Base-by-base conservation (phyloP, 768 basidiomycete genomes). In the Cystobasidium onofrii region DNA sequence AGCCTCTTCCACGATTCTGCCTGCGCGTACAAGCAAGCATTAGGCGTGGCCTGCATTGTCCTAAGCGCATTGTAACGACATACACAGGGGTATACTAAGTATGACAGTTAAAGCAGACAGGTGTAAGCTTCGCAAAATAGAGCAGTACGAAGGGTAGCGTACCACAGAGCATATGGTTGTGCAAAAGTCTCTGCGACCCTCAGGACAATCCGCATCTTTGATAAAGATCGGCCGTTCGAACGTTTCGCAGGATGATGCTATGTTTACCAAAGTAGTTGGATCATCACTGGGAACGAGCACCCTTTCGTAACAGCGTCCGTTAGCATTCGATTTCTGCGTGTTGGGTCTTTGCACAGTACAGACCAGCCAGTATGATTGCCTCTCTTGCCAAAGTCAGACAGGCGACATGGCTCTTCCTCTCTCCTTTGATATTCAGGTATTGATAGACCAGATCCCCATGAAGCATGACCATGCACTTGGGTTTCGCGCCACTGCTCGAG, bases 31-130 rank as follows among this genome's bases (percentile, higher is more conserved):
- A 39, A 15, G 6, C 39, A 39, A 39, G 6, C 15, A 15, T 39
- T 15, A 39, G 15, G 39, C 39, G 39, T 6, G 15, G 39, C 39
- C 39, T 15, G 15, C 39, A 39, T 15, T 15, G 39, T 15, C 15
- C 6, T 6, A 6, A 39, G 6, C 7, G 15, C 6, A 25, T 15
- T 34, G 6, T 6, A 9, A 20, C 6, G 13, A 46, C 64, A 10
- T 41, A 66, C 64, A 34, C 64, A 12, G 33, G 33, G 6, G 64
- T 66, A 31, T 34, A 66, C 64, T 66, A n/a, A n/a, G n/a, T n/a
- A n/a, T n/a, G n/a, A n/a, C n/a, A n/a, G n/a, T n/a, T n/a, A n/a
- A n/a, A n/a, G n/a, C n/a, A n/a, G n/a, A n/a, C n/a, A n/a, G n/a
- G n/a, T n/a, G n/a, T n/a, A n/a, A n/a, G n/a, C n/a, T n/a, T n/a